Evolutionary conservation across 371 early-diverging fungal species (phyloP), one percentile per base, ranked within the genome.

Genomic region (Apophysomyces variabilis): DNA sequence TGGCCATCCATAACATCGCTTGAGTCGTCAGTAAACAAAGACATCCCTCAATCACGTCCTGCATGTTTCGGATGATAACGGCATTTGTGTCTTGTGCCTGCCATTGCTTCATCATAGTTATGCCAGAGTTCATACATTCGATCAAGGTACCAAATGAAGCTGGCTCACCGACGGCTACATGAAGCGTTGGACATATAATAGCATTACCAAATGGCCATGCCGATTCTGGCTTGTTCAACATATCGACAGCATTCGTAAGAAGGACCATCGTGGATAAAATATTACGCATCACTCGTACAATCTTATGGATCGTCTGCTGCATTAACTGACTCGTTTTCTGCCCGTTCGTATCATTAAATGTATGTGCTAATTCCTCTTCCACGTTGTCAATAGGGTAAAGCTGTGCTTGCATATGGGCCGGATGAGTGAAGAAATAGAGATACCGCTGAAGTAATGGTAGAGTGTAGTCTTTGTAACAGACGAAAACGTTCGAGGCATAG

Each of bases 391-490:
- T 66, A 0, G 80, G 83, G 45, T 73, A 78, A 8, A 82, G 66
- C 60, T 75, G 80, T 5, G 78, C 76, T 62, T 78, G 80, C 66
- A 82, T 69, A 46, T 79, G 78, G 7, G 73, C 61, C 11, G 83
- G 83, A 62, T 79, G 79, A 0, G 75, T 78, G 38, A 75, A 76
- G 64, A 69, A 76, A 56, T 79, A 79, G n/a, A 68, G 72, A 46
- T 76, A 79, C 7, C 78, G 76, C 35, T 76, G 76, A 11, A 82
- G 61, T 35, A 79, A 45, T 11, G 65, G 26, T 1, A 79, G 61
- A 1, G 75, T 73, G 36, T 71, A 76, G 18, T 79, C 72, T 46
- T 78, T 76, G 64, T 65, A 82, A 26, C 75, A 65, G 0, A 73
- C 56, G 37, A 81, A 73, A 3, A 81, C 43, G 46, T 70, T 69